phyloP scores from a whole-genome alignment of 1,139 yeast species.

The Protomyces gravidus region DNA sequence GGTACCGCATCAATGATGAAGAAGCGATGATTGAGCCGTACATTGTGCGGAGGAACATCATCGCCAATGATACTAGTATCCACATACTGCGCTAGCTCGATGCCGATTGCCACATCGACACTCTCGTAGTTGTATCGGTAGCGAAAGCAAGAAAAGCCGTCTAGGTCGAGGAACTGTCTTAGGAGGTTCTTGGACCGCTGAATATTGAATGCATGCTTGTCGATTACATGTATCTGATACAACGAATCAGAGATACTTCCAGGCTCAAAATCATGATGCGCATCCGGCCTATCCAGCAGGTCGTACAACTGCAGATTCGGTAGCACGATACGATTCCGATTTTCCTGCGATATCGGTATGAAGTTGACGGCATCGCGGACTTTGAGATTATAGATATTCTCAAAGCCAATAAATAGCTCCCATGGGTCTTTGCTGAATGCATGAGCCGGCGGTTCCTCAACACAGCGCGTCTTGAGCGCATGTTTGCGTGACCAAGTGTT shows the following conservation, averaged over 20 bases:
- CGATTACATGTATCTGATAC: slow-evolving; percentile 20
- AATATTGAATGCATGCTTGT: slow-evolving; percentile 18
- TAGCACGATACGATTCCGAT: not conserved
- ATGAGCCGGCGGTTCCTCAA: slow-evolving; percentile 10
- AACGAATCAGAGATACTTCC: slow-evolving; percentile 20
- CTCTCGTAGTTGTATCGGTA: slow-evolving; percentile 25
- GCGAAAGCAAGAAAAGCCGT: slow-evolving; percentile 22
- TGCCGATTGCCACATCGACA: slow-evolving; percentile 4
- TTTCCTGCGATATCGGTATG: slow-evolving; percentile 6
- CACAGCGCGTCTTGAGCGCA: slow-evolving; percentile 5
- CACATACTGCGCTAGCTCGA: slow-evolving; percentile 23
- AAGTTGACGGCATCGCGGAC: slow-evolving; percentile 10
- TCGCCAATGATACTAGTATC: slow-evolving; percentile 24
- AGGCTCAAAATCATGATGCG: slow-evolving; percentile 15
- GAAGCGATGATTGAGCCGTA: slow-evolving; percentile 21
- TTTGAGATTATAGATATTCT: slow-evolving; percentile 20
- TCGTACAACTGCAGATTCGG: slow-evolving; percentile 2
- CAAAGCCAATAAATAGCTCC: slow-evolving; percentile 21
- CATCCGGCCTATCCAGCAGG: slow-evolving; percentile 12
- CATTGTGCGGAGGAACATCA: slow-evolving; percentile 5
- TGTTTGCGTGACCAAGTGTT: slow-evolving; percentile 12
- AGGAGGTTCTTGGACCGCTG: slow-evolving; percentile 24
- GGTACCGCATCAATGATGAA: slow-evolving; percentile 28
- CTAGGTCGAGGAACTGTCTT: slow-evolving; percentile 20
- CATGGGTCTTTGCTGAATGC: slow-evolving; percentile 3